Percentiles rank a stretch among this genome's conserved stretches.
phyloP scores from a whole-genome alignment of 805 yeast genomes.

The Kazachstania viticola region DNA sequence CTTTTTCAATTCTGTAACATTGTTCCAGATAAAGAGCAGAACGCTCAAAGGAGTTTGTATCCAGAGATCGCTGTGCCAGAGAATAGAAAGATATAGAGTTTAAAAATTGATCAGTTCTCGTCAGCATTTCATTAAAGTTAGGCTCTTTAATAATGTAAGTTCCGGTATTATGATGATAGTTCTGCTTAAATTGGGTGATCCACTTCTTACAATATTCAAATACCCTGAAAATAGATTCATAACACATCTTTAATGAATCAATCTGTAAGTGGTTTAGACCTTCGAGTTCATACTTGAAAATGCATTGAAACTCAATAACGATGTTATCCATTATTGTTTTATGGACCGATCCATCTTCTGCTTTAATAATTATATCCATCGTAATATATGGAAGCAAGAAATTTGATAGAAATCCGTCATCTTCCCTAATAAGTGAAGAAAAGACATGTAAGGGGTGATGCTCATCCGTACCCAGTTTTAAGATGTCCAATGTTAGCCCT shows the following conservation, averaged over 20 bases:
- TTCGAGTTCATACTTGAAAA: conserved; percentile 40
- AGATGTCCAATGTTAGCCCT: conserved; percentile 52
- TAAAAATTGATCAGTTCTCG: conserved; percentile 37
- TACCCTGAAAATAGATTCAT: conserved; percentile 63
- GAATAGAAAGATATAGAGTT: conserved; percentile 50
- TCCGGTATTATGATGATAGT: conserved; percentile 19
- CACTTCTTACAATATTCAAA: conserved; percentile 79
- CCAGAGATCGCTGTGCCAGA: conserved; percentile 68
- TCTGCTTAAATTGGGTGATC: conserved; percentile 35
- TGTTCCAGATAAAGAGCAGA: conserved; percentile 81
- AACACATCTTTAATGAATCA: conserved; percentile 54
- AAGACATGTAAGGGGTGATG: conserved; percentile 47
- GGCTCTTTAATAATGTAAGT: conserved; percentile 19
- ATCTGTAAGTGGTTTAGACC: conserved; percentile 39
- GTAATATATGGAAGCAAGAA: conserved; percentile 70
- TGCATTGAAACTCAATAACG: conserved; percentile 44
- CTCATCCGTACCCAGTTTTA: conserved; percentile 30
- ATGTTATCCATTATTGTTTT: conserved; percentile 35
- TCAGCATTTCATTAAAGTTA: conserved; percentile 15
- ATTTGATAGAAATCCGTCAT: conserved; percentile 57
- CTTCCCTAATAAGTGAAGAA: conserved; percentile 53
- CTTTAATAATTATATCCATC: conserved; percentile 46
- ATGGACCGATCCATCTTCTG: conserved; percentile 32
- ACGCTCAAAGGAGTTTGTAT: conserved; percentile 77
- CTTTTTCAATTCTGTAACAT: conserved; percentile 36